Base-by-base conservation (phyloP, 805 yeast species). In the Lipomyces kockii region DNA sequence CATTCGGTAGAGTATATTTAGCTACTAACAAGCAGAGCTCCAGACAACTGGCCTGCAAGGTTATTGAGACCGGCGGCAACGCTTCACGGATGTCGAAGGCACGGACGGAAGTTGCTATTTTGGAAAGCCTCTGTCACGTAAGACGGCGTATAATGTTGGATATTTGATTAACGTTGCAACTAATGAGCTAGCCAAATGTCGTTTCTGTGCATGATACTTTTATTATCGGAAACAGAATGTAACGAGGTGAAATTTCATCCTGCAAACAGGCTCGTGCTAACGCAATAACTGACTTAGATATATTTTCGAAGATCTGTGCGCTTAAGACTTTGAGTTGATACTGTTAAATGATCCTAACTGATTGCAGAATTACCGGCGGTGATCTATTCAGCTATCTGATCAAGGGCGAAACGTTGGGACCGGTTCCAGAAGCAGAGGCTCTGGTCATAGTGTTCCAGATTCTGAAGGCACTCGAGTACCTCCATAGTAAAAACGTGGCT, bases 321-420 rank as follows among this genome's bases (percentile, higher is more conserved):
- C 3, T 52, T 52, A n/a, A 34, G 7, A 8, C 14, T 12, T 12
- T 57, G 14, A 7, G 34, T 17, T n/a, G 11, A n/a, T n/a, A n/a
- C 49, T 46, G 29, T 34, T n/a, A 34, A 46, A 25, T 27, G 9
- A 25, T 32, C 51, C 34, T 25, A 27, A 51, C 25, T 22, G 22
- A 25, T 29, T 52, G 2, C 14, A 68, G 71, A 43, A 60, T 80
- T 58, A 67, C 84, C 63, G 89, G 89, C 0, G 89, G 89, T 1
- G 89, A 86, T 69, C 76, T 86, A 17, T 85, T 85, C 69, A 84
- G 88, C 1, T 86, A 85, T 69, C 73, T 86, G n/a, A 79, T 83
- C 0, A 77, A 78, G 55, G 83, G 83, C 0, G 79, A 78, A 29
- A 73, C 77, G 17, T 73, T 84, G 22, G 70, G 78, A 1, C 74